A percentile compares a stretch with the other conserved stretches of the same genome.
Conservation (phyloP, 768 basidiomycete genomes). For the Asterophora parasitica region DNA sequence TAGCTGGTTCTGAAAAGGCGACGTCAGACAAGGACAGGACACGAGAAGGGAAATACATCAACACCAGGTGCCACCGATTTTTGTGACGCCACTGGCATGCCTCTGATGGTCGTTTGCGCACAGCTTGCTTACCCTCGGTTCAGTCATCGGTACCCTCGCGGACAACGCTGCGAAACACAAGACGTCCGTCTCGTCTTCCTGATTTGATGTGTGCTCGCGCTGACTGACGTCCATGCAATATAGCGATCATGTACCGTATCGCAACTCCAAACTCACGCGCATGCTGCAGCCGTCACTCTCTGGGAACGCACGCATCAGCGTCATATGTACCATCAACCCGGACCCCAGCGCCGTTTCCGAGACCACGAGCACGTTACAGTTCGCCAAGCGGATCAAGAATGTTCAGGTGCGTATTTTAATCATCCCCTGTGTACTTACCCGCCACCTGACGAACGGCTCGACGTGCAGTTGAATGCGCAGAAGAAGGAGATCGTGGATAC, state of each 20-base stretch:
- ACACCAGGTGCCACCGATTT: slow-evolving; percentile 55
- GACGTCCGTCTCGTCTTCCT: slow-evolving; percentile 34
- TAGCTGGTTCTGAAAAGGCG: slow-evolving; percentile 95
- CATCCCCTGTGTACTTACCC: background rate
- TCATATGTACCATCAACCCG: slow-evolving; percentile 94
- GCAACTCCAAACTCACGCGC: slow-evolving; percentile 92
- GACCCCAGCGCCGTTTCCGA: slow-evolving; percentile 75
- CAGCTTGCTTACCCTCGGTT: slow-evolving; percentile 87
- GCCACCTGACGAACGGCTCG: too few species aligned
- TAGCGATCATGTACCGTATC: slow-evolving; percentile 89
- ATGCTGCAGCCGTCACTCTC: slow-evolving; percentile 93
- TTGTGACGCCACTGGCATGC: background rate
- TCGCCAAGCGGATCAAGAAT: slow-evolving; percentile 88
- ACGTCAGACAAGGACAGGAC: slow-evolving; percentile 94
- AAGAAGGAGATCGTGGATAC: slow-evolving; percentile 94
- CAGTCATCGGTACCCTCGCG: slow-evolving; percentile 87
- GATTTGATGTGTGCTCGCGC: background rate
- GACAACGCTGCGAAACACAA: slow-evolving; percentile 82
- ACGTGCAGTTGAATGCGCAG: slow-evolving; percentile 71
- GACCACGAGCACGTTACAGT: slow-evolving; percentile 83
- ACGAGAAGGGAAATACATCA: slow-evolving; percentile 96
- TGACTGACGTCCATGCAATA: background rate
- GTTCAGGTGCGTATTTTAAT: slow-evolving; percentile 61
- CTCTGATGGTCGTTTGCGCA: slow-evolving; percentile 4
- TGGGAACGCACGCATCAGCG: slow-evolving; percentile 92